phyloP scores from a whole-genome alignment of 78 protist genomes.

The Guillardia theta region DNA sequence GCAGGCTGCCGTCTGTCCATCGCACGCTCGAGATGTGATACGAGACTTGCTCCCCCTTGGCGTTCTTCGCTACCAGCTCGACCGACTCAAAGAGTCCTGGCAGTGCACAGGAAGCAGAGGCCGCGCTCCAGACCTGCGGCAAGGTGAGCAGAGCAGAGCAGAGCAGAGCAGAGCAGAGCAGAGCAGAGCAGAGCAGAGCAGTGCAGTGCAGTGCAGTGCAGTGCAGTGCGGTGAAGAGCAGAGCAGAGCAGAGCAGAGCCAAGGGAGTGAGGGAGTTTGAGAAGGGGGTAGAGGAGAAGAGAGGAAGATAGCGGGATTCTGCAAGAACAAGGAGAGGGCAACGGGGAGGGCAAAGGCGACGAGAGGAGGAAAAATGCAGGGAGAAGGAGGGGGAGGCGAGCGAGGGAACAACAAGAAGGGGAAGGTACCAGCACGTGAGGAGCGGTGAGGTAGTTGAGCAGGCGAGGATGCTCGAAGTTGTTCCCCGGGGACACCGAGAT shows the following conservation, averaged over 20 bases:
- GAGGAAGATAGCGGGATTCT: too few species aligned
- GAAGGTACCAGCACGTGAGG: background rate
- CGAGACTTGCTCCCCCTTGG: background rate
- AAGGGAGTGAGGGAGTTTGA: background rate
- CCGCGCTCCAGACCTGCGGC: constrained; percentile 34
- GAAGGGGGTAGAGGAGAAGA: background rate
- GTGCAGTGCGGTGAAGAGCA: background rate
- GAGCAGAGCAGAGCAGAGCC: background rate
- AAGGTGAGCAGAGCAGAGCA: background rate
- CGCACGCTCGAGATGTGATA: background rate
- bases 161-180: constrained; percentile 16
- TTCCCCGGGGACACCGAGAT: background rate
- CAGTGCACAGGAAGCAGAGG: constrained; percentile 41
- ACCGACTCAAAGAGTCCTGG: background rate
- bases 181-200: constrained; percentile 16
- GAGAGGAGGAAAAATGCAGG: too few species aligned
- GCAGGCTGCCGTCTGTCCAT: constrained; percentile 32
- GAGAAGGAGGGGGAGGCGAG: too few species aligned
- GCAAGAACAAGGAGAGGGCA: too few species aligned
- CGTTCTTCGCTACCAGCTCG: background rate
- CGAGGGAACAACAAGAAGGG: too few species aligned
- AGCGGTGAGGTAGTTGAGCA: constrained; percentile 40
- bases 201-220: background rate
- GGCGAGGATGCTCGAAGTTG: background rate
- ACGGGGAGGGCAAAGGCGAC: too few species aligned